Base-by-base conservation (phyloP, 1,139 yeast species). In the Lodderomyces jiufengensis region DNA sequence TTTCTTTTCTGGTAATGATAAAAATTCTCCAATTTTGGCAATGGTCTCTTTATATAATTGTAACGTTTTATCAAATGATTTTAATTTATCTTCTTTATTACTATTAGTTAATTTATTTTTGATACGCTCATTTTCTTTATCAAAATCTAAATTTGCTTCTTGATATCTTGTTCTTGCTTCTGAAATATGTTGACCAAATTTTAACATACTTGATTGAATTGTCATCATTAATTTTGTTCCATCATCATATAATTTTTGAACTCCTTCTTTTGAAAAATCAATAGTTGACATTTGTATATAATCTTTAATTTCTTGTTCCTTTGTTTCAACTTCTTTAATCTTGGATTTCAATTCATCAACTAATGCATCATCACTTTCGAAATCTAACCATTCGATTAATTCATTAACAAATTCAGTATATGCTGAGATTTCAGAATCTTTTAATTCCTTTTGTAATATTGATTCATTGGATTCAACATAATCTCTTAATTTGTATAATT, bases 331-430 rank as follows among this genome's bases (percentile, higher is more conserved):
- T 29, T 50, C 49, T 2, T 46, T 41, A 13, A 55, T 44, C 43
- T 59, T 65, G 1, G 41, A 46, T 32, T 57, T 49, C 29, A 77
- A 55, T 8, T 63, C 73, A n/a, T 63, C 63, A 28, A 70, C 41
- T 1, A 68, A 45, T 1, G 86, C 74, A 22, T 64, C 66, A 38
- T 78, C 84, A 37, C 86, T 74, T 15, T 81, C 90, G 46, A 75
- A 79, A 37, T 86, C 95, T 26, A 87, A 63, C 95, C 95, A 86
- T 44, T 84, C 94, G 35, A 84, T 61, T 16, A 70, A 61, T 16
- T 78, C 80, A 22, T 63, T 45, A 2, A 82, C 71, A 24, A 47
- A 45, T 3, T 44, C 30, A 22, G 50, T 44, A 27, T 53, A 49
- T 8, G 46, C 46, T 0, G 54, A 52, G 1, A 67, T 46, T 5